Percentiles rank a stretch among this genome's conserved stretches.
Conservation (phyloP, 176 grass and related monocot genomes). For the Triticum timopheevii region DNA sequence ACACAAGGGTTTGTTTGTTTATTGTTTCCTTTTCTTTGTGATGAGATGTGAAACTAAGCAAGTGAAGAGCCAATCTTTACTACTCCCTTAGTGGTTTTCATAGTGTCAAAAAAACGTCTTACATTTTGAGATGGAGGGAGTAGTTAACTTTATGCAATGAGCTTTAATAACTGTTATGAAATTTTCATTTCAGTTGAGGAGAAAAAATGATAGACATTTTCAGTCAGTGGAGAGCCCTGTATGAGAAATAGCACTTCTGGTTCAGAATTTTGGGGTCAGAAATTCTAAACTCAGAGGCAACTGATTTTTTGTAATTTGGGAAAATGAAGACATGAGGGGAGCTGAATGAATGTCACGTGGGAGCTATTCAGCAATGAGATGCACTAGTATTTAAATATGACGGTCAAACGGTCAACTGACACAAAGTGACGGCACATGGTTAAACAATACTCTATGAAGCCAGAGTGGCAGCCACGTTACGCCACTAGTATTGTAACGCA, state of each 20-base stretch:
- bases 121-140: too few relatives aligned
- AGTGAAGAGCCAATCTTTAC: not conserved
- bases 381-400: not conserved
- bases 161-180: not conserved
- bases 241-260: not conserved
- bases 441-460: not conserved
- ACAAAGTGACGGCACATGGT: not conserved
- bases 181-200: not conserved
- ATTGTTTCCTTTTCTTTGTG: not conserved
- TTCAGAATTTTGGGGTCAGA: not conserved
- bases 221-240: not conserved
- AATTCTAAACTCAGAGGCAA: not conserved
- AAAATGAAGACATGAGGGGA: not conserved
- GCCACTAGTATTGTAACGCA: not conserved
- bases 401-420: not conserved
- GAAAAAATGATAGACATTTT: not conserved
- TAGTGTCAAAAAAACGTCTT: too few relatives aligned
- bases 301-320: not conserved
- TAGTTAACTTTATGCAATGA: not conserved
- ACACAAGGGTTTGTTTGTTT: not conserved
- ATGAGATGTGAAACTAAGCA: not conserved
- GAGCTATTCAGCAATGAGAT: not conserved
- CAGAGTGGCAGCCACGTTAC: not conserved
- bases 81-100: rapidly evolving
- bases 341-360: not conserved